Evolutionary conservation across 768 basidiomycete species (phyloP), one percentile per base, ranked within the genome.

Genomic region (Fomitopsis serialis): DNA sequence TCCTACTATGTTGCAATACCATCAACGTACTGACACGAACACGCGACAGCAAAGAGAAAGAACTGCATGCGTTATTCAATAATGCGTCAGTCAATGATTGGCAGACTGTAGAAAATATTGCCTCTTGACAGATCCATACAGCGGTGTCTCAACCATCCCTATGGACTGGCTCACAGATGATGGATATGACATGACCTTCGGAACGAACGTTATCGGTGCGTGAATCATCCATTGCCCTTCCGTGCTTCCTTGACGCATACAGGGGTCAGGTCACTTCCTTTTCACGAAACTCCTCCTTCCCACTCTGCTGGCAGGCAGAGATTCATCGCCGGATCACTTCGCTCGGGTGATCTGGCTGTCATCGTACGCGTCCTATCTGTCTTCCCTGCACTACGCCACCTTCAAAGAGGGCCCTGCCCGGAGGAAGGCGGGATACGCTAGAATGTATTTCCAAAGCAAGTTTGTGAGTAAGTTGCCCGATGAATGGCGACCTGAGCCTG

Each of bases 1-100:
- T 19, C 21, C 44, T 23, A 11, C n/a, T 13, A 65, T 70, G 47
- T 63, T 68, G 2, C 74, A 85, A 2, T 68, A 87, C 13, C 45
- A 59, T 12, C 80, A 80, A 57, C 78, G 84, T 60, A 85, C 84
- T 8, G 85, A 77, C 49, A 84, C 88, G 0, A 9, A 11, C 9
- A n/a, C 42, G n/a, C 3, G 44, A 19, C 29, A 75, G 72, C 25
- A 72, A 70, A 51, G 79, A 81, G 54, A 63, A 51, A 0, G 61
- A 68, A 42, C 64, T 82, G 4, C 69, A 81, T 43, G 66, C 74
- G 5, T 62, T 81, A 2, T 72, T 77, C 61, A 78, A 79, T 55
- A 80, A 78, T 35, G 78, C 72, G 75, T 77, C 50, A 48, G 75
- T 23, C 10, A n/a, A 32, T 11, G 29, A 6, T 32, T 11, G 11